Evolutionary conservation across 164 flowering plant genomes (phyloP).

Genomic region (Aristolochia contorta): DNA sequence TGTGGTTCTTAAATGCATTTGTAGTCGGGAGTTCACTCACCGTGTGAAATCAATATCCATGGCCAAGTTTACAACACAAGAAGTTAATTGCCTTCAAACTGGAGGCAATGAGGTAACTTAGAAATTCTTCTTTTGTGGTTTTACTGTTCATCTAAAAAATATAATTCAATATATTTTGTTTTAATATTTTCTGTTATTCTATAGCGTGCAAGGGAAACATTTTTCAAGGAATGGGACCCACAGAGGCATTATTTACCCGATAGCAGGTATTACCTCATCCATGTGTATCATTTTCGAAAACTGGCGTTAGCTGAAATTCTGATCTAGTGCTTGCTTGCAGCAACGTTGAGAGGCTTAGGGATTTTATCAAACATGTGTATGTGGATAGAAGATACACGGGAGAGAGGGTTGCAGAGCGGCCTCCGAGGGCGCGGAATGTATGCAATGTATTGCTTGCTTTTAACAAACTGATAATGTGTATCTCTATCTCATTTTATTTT

Average conservation of each 20-base stretch:
- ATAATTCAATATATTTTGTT: background rate
- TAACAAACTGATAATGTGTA: background rate
- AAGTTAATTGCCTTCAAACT: conserved; percentile 80
- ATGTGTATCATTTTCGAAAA: conserved; percentile 1
- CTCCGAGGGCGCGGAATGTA: conserved; percentile 62
- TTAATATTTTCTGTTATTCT: background rate
- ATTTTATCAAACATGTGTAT: conserved; percentile 87
- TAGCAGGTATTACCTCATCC: conserved; percentile 45
- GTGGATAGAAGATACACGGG: conserved; percentile 89
- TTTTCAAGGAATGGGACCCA: conserved; percentile 81
- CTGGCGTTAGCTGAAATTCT: conserved; percentile 8
- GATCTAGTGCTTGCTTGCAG: conserved; percentile 30
- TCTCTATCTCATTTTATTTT: background rate
- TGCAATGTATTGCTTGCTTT: background rate
- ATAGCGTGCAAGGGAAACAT: conserved; percentile 79
- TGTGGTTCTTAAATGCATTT: conserved; percentile 5
- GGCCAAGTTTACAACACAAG: conserved; percentile 95
- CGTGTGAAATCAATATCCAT: conserved; percentile 93
- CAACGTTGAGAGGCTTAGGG: conserved; percentile 79
- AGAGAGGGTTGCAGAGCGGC: conserved; percentile 60
- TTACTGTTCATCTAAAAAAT: background rate
- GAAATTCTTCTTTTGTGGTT: background rate
- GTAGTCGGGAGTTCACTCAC: conserved; percentile 96
- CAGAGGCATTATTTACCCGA: conserved; percentile 73
- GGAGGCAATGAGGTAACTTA: conserved; percentile 90